Base-by-base conservation (phyloP, 139 green algal species). In the Desmodesmus armatus region DNA sequence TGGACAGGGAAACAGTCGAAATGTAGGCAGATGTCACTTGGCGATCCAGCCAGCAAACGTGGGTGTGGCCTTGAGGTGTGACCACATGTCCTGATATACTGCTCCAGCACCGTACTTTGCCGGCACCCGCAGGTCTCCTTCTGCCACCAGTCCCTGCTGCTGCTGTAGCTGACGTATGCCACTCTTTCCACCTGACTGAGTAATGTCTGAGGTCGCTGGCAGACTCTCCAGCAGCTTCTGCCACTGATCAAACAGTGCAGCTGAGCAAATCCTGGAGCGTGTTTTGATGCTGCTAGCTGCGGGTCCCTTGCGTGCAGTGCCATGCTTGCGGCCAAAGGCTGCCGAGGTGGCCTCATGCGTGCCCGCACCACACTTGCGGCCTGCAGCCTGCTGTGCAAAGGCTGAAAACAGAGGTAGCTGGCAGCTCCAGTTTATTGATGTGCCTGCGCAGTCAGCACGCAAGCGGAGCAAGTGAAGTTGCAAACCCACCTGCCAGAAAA, bases 301-400 rank as follows among this genome's bases (percentile, higher is more conserved):
- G 31, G 49, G 40, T 44, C 17, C 33, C 17, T 80, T 80, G 58
- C 88, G 88, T 39, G 84, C 85, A 0, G 87, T 85, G 2, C 92
- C 92, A 33, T 89, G 84, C 40, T 87, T 90, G 33, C 85, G 85
- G 25, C 92, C 92, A 21, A 67, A 85, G 6, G 88, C 91, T 6
- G 82, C 74, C 29, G 91, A 65, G 35, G 91, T 88, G 33, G 92
- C 92, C 80, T 95, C 92, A 53, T 94, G 91, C 27, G 73, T 29
- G 0, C 69, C 63, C 3, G 9, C 37, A 41, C 51, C 71, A 1
- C 58, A 63, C 11, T 41, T 33, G 11, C 31, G 23, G 27, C 49
- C 76, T 44, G 5, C 44, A 23, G 75, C 15, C 3, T n/a, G 35
- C 19, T 25, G 13, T 31, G 35, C 11, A n/a, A 27, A 33, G 0